A percentile compares a stretch with the other conserved stretches of the same genome.
These are phyloP conservation scores for Sclerotinia glacialis DNA, from an alignment of 2,329 filamentous ascomycete species.

Conservation along the genomic window DNA sequence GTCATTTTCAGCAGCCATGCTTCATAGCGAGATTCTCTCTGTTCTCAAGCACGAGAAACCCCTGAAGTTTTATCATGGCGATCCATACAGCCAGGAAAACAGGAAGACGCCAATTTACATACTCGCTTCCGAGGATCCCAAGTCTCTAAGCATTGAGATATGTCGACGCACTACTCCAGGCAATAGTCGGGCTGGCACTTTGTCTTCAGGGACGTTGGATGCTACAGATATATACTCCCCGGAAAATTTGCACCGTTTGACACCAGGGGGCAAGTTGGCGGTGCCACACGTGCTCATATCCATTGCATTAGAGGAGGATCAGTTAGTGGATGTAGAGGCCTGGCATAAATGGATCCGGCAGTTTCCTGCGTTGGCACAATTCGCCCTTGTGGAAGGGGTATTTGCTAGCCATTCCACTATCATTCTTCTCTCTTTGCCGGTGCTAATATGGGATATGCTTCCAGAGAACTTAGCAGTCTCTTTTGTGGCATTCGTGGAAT, in stretches of 20 bases:
- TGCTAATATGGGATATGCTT: constrained; percentile 59
- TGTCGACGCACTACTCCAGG: constrained; percentile 18
- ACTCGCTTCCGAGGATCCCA: constrained; percentile 22
- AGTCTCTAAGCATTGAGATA: constrained; percentile 23
- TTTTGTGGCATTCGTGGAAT: constrained; percentile 58
- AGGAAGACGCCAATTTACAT: constrained; percentile 25
- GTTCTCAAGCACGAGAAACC: constrained; percentile 21
- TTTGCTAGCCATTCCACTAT: constrained; percentile 61
- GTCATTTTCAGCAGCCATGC: constrained; percentile 30
- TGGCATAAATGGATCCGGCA: constrained; percentile 57
- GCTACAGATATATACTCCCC: constrained; percentile 18
- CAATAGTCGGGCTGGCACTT: constrained; percentile 18
- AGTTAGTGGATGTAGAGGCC: constrained; percentile 54
- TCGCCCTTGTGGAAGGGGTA: constrained; percentile 59
- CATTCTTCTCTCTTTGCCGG: constrained; percentile 55
- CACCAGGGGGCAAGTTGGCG: constrained; percentile 18
- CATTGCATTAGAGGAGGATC: constrained; percentile 56
- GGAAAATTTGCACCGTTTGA: constrained; percentile 16
- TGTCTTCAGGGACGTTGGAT: not conserved
- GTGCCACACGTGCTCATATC: constrained; percentile 60
- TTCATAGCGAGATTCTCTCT: constrained; percentile 31
- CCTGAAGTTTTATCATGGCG: not conserved
- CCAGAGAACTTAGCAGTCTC: constrained; percentile 56
- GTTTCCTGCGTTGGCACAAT: constrained; percentile 57
- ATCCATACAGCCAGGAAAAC: constrained; percentile 16